Conservation (phyloP, 441 rosid genomes). For the Heliophila coronopifolia region DNA sequence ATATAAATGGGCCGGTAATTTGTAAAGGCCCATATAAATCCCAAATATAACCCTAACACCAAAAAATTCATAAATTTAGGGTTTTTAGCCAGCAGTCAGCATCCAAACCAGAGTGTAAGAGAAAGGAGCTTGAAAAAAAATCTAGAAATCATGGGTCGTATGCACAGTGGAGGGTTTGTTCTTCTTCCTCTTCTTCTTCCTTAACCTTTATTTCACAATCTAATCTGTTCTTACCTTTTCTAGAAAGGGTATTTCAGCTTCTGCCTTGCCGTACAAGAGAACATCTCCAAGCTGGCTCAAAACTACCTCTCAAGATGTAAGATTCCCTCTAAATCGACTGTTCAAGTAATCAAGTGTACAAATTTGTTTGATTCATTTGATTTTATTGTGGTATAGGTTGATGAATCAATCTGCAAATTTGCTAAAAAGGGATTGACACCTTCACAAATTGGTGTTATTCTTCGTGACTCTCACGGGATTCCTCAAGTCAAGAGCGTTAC, state of each 20-base stretch:
- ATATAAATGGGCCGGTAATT: constrained; percentile 3
- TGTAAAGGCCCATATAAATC: constrained; percentile 8
- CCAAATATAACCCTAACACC: constrained; percentile 9
- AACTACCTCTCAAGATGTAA: constrained; percentile 50
- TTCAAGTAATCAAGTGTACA: too few relatives aligned
- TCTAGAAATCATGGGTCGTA: constrained; percentile 36
- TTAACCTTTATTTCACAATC: background rate
- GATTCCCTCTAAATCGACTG: too few relatives aligned
- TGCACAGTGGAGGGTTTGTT: constrained; percentile 36
- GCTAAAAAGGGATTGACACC: constrained; percentile 66
- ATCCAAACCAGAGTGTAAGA: background rate
- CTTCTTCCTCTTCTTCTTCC: background rate
- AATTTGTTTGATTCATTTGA: too few relatives aligned
- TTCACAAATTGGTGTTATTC: constrained; percentile 65
- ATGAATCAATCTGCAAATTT: constrained; percentile 58
- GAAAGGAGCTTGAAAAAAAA: background rate
- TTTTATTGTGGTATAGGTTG: constrained; percentile 10
- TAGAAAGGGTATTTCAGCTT: constrained; percentile 65
- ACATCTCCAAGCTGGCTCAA: constrained; percentile 61
- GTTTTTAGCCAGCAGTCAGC: constrained; percentile 12
- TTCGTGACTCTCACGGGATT: constrained; percentile 64
- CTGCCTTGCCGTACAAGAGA: constrained; percentile 60
- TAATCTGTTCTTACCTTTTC: background rate
- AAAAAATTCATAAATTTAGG: constrained; percentile 1
- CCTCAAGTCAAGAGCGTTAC: constrained; percentile 63